These are phyloP conservation scores for Biancaea sappan DNA, from an alignment of 306 rosid genomes.

Conservation along the genomic window DNA sequence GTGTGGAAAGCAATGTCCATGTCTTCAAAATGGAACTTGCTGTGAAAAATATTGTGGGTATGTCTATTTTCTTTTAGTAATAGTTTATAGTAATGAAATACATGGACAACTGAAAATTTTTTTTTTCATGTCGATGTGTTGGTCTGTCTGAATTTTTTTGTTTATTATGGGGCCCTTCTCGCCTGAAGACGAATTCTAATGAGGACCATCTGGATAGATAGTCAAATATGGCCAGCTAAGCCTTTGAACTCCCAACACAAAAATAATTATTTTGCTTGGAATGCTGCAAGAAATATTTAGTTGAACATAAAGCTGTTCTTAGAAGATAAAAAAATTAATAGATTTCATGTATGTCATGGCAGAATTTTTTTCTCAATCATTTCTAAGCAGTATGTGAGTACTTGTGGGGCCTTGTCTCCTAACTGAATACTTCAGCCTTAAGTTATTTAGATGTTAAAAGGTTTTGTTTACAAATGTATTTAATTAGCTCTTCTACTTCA, in stretches of 20 bases:
- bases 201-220: slow-evolving; percentile 6
- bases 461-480: slow-evolving; percentile 19
- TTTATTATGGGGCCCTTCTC: not conserved
- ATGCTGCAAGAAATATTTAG: not conserved
- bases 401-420: not conserved
- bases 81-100: slow-evolving; percentile 22
- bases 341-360: not conserved
- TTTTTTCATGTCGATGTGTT: not conserved
- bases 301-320: slow-evolving; percentile 10
- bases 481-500: slow-evolving; percentile 33
- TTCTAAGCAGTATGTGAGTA: slow-evolving; percentile 25
- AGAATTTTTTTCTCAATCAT: slow-evolving; percentile 10
- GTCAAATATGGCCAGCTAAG: slow-evolving; percentile 23
- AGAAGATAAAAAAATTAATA: not conserved
- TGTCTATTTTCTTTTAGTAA: slow-evolving; percentile 29
- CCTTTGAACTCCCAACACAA: slow-evolving; percentile 10
- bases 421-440: not conserved
- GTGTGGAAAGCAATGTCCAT: slow-evolving; percentile 91
- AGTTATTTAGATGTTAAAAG: slow-evolving; percentile 22
- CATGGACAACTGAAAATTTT: slow-evolving; percentile 9
- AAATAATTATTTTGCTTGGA: not conserved
- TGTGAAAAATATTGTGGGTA: slow-evolving; percentile 98
- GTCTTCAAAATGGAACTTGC: slow-evolving; percentile 82
- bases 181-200: not conserved
- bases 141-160: slow-evolving; percentile 18